A percentile compares a stretch with the other conserved stretches of the same genome.
Evolutionary conservation across 371 early-diverging fungal genomes (phyloP).

Genomic region (Nosema muscidifuracis): DNA sequence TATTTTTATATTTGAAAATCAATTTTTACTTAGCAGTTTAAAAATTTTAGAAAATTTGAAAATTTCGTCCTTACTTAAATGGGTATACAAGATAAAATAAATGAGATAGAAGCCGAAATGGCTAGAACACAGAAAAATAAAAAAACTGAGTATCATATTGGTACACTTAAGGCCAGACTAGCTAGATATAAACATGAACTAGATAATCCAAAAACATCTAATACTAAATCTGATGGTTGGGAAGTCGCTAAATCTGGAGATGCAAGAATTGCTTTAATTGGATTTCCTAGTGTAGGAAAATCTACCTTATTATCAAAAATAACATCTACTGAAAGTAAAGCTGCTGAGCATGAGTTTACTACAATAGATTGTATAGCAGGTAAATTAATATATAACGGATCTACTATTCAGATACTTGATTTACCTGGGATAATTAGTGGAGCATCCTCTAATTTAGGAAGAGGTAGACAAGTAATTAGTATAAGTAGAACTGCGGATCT

Average conservation of each 20-base stretch:
- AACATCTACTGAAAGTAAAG: constrained; percentile 57
- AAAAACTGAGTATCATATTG: constrained; percentile 60
- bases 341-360: constrained; percentile 62
- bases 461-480: constrained; percentile 60
- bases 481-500: constrained; percentile 58
- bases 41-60: no score
- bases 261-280: constrained; percentile 58
- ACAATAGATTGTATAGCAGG: constrained; percentile 60
- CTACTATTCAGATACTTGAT: constrained; percentile 60
- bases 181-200: constrained; percentile 57
- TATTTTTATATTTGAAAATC: no score
- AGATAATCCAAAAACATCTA: constrained; percentile 42
- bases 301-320: constrained; percentile 59
- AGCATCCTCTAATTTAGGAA: constrained; percentile 58
- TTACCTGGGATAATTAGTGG: constrained; percentile 61
- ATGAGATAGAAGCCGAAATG: constrained; percentile 62
- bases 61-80: no score
- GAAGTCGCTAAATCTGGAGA: constrained; percentile 61
- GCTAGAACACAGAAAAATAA: constrained; percentile 62
- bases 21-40: no score
- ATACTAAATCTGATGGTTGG: constrained; percentile 45
- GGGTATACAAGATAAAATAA: constrained; percentile 61
- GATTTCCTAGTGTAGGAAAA: constrained; percentile 62
- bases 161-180: constrained; percentile 59
- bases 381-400: constrained; percentile 55